Base-by-base conservation (phyloP, 352 stramenopile species). In the Globisporangium rhizosaccharum region DNA sequence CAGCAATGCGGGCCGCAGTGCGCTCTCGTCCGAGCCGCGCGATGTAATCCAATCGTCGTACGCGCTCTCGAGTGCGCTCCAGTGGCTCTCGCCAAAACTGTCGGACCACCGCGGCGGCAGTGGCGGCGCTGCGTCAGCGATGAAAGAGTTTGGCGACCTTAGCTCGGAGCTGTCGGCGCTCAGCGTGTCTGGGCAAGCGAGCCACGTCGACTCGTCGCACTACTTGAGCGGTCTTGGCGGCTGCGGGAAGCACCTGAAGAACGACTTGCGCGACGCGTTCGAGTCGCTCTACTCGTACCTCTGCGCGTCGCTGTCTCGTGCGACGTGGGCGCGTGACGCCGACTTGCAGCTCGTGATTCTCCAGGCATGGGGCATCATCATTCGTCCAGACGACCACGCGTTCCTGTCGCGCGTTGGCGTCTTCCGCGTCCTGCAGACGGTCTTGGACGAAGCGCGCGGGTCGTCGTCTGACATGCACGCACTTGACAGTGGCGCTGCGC, bases 361-460 rank as follows among this genome's bases (percentile, higher is more conserved):
- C 41, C 62, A 94, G 59, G 75, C 82, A 17, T 96, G 88, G 88
- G 86, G 85, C 8, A 88, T 95, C 28, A 79, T 92, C n/a, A 93
- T 96, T 45, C 73, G 82, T 42, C 85, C 85, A 14, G 86, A 96
- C 48, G 88, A 96, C 56, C 88, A 96, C 62, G 82, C 87, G 2
- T 96, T 96, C 55, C 72, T 96, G 23, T 96, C 88, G 25, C 83
- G 88, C 44, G 83, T 96, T 41, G 85, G 87, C 1, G 88, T 96
- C 63, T 96, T 96, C 61, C 73, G 88, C 39, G 85, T 96, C 37
- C 65, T 96, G 17, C 88, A 96, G 63, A 95, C 85, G n/a, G 88
- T 96, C 12, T 57, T 96, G 15, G 85, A 95, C 55, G 85, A 94
- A 67, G 85, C 83, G 4, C 76, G 88, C 66, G 78, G 77, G 0